Evolutionary conservation across 108 stramenopile genomes (phyloP), one percentile per base, ranked within the genome.

Genomic region (Skeletonema menzelii): DNA sequence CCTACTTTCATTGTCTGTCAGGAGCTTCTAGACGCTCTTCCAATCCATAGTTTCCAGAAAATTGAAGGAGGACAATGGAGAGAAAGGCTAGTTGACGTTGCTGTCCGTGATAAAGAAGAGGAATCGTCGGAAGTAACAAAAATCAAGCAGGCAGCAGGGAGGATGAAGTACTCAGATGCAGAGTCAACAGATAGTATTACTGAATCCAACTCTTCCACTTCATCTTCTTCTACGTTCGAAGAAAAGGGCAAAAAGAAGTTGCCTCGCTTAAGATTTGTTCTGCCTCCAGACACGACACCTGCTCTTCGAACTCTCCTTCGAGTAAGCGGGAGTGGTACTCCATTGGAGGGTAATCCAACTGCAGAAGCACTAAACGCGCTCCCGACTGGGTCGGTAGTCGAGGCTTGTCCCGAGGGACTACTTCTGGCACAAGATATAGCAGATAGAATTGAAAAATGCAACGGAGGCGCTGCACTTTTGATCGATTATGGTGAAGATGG

Each of bases 401-500:
- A 99, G 79, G 95, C 97, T 56, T 96, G 93, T 75, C 97, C 97
- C 12, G 94, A 94, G 64, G 96, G 89, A 13, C 72, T 96, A 0
- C 65, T 91, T 15, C 55, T 98, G 19, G 87, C 84, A 8, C 90
- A 97, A 79, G 97, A 97, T 55, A 82, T 99, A 46, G 90, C 96
- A 10, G 75, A 77, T 63, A 70, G 90, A 7, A 58, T 99, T 42
- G 76, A 87, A 42, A 72, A 77, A 37, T 67, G 79, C 47, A 64
- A 81, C 27, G 79, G 91, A 27, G 97, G 95, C 7, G 97, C 92
- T 5, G 97, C 97, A 24, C 76, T 99, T 19, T 82, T 99, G n/a
- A 77, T 99, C 49, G 99, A 99, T 78, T 99, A 99, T 80, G 99
- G 99, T 17, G 89, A 93, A 70, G 91, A 95, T 32, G 89, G 89